Evolutionary conservation across 192 early-diverging fungal species (phyloP).

Genomic region (Coemansia sp.): DNA sequence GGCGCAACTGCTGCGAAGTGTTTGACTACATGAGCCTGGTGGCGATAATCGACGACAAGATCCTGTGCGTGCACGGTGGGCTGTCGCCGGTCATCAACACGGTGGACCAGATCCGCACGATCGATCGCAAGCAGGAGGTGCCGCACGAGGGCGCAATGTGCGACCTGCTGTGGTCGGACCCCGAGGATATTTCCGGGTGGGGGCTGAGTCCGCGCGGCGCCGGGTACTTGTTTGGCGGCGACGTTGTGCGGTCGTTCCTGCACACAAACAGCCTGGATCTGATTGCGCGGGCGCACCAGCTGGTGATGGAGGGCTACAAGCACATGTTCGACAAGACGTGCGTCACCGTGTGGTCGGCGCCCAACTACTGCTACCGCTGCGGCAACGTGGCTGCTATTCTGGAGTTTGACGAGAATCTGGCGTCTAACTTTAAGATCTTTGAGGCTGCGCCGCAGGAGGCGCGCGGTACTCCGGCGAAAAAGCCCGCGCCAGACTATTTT

Average conservation of each 20-base stretch:
- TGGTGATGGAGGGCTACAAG: slow-evolving; percentile 98
- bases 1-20: slow-evolving; percentile 96
- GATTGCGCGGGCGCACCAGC: slow-evolving; percentile 93
- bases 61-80: slow-evolving; percentile 96
- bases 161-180: slow-evolving; percentile 97
- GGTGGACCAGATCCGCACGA: slow-evolving; percentile 91
- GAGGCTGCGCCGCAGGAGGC: slow-evolving; percentile 89
- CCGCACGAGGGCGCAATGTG: slow-evolving; percentile 98
- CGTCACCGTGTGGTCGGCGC: slow-evolving; percentile 98
- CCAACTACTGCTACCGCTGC: slow-evolving; percentile 99
- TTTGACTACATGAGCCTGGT: slow-evolving; percentile 95
- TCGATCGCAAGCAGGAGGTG: slow-evolving; percentile 95
- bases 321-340: slow-evolving; percentile 93
- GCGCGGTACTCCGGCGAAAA: slow-evolving; percentile 76
- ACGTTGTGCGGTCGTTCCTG: slow-evolving; percentile 77
- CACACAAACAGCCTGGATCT: slow-evolving; percentile 85
- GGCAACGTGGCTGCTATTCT: slow-evolving; percentile 98
- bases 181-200: slow-evolving; percentile 89
- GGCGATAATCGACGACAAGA: slow-evolving; percentile 91
- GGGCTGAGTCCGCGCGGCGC: slow-evolving; percentile 95
- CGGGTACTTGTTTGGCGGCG: slow-evolving; percentile 97
- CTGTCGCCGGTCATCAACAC: slow-evolving; percentile 91
- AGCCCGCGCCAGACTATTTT: slow-evolving; percentile 93
- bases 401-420: slow-evolving; percentile 87
- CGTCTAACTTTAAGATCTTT: slow-evolving; percentile 89